A percentile compares a stretch with the other conserved stretches of the same genome.
These are phyloP conservation scores for Pouteria campechiana DNA, from an alignment of 179 eudicot genomes.

Conservation along the genomic window DNA sequence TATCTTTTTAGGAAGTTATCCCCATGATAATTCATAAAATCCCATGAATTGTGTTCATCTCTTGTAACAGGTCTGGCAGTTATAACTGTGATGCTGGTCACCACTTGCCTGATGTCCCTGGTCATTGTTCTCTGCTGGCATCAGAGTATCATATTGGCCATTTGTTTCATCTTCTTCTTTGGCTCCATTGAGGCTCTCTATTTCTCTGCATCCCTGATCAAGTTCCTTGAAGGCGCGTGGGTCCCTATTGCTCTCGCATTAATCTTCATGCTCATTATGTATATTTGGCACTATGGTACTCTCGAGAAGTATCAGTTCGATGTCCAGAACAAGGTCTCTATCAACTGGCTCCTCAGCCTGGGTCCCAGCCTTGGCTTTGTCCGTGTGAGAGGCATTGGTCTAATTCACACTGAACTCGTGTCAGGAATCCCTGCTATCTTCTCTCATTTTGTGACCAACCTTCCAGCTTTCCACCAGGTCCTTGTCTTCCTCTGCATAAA, in stretches of 20 bases:
- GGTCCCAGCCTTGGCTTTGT: conserved; percentile 88
- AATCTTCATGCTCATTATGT: conserved; percentile 67
- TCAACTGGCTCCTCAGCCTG: conserved; percentile 79
- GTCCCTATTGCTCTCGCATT: conserved; percentile 74
- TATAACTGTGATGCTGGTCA: conserved; percentile 90
- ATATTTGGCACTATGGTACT: conserved; percentile 79
- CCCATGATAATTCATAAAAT: background rate
- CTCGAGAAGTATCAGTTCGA: conserved; percentile 71
- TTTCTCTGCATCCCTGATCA: conserved; percentile 83
- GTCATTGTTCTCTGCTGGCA: conserved; percentile 87
- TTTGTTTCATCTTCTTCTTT: conserved; percentile 62
- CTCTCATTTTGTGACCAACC: conserved; percentile 91
- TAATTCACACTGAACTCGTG: conserved; percentile 77
- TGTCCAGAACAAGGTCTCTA: conserved; percentile 86
- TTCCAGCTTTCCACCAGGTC: conserved; percentile 90
- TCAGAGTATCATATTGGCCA: conserved; percentile 47
- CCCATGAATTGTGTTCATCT: background rate
- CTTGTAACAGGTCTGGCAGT: conserved; percentile 75
- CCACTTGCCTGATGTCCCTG: conserved; percentile 90
- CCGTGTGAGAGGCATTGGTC: conserved; percentile 79
- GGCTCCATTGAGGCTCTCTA: conserved; percentile 80
- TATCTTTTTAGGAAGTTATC: background rate
- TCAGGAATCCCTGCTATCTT: conserved; percentile 89
- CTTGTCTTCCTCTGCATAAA: conserved; percentile 77
- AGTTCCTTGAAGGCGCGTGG: conserved; percentile 95